Evolutionary conservation across 768 basidiomycete genomes (phyloP).

Genomic region (Hygrophoropsis aurantiaca): DNA sequence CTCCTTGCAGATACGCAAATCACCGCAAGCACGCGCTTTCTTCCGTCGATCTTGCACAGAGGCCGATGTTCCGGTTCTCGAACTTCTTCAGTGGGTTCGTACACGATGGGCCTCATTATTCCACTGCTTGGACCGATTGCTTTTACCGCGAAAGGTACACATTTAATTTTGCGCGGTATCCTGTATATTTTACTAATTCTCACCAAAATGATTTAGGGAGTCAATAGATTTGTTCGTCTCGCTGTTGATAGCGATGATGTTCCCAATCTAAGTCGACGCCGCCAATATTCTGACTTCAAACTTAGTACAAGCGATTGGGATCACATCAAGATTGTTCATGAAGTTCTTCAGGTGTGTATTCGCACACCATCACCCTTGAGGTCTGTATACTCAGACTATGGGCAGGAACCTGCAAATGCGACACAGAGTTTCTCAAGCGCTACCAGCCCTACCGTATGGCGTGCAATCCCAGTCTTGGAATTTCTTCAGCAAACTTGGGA

Average conservation of each 20-base stretch:
- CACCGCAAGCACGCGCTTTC: conserved; percentile 26
- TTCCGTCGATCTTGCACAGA: too few relatives aligned
- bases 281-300: conserved; percentile 21
- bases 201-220: too few relatives aligned
- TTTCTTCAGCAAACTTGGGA: conserved; percentile 15
- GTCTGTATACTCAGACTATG: conserved; percentile 5
- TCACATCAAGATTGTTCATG: conserved; percentile 18
- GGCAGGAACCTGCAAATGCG: conserved; percentile 16
- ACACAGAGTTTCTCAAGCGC: conserved; percentile 14
- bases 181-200: too few relatives aligned
- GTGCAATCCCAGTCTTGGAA: conserved; percentile 14
- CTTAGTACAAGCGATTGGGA: conserved; percentile 21
- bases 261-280: conserved; percentile 27
- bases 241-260: conserved; percentile 22
- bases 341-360: conserved; percentile 19
- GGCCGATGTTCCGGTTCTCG: conserved; percentile 17
- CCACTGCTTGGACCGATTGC: conserved; percentile 2
- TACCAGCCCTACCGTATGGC: conserved; percentile 13
- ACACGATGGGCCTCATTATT: conserved; percentile 31
- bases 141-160: too few relatives aligned
- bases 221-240: conserved; percentile 17
- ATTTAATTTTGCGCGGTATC: too few relatives aligned
- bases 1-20: conserved; percentile 21
- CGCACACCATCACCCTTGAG: conserved; percentile 6
- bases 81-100: conserved; percentile 28